Conservation (phyloP, 257 asterid genomes). For the Ophiorrhiza pumila region DNA sequence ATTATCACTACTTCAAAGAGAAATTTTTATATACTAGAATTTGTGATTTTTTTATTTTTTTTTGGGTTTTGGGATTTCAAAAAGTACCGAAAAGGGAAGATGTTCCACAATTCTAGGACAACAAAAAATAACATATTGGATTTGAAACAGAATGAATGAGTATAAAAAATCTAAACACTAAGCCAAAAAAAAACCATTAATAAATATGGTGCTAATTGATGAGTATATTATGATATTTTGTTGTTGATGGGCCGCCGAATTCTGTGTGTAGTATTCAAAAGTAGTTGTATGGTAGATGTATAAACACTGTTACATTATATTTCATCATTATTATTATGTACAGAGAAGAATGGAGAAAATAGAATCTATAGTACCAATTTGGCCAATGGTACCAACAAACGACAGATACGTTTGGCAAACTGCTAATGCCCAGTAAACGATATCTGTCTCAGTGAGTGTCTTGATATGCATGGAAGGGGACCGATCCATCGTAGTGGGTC, state of each 20-base stretch:
- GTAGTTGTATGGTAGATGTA: neutral
- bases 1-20: no score
- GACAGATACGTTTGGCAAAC: slow-evolving; percentile 18
- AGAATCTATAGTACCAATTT: slow-evolving; percentile 3
- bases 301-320: neutral
- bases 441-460: slow-evolving; percentile 17
- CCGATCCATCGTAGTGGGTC: slow-evolving; percentile 29
- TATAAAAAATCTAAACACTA: no score
- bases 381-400: slow-evolving; percentile 5
- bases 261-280: neutral
- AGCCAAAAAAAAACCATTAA: no score
- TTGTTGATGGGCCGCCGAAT: neutral
- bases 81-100: no score
- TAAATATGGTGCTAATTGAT: neutral
- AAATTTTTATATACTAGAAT: neutral
- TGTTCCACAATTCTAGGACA: no score
- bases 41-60: no score
- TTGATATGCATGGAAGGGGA: slow-evolving; percentile 28
- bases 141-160: no score
- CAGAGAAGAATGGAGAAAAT: slow-evolving; percentile 8
- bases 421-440: slow-evolving; percentile 7
- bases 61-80: no score
- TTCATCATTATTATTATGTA: no score
- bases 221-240: neutral
- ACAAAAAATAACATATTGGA: no score